phyloP scores from a whole-genome alignment of 140 eudicot species.

The Erigeron philadelphicus region DNA sequence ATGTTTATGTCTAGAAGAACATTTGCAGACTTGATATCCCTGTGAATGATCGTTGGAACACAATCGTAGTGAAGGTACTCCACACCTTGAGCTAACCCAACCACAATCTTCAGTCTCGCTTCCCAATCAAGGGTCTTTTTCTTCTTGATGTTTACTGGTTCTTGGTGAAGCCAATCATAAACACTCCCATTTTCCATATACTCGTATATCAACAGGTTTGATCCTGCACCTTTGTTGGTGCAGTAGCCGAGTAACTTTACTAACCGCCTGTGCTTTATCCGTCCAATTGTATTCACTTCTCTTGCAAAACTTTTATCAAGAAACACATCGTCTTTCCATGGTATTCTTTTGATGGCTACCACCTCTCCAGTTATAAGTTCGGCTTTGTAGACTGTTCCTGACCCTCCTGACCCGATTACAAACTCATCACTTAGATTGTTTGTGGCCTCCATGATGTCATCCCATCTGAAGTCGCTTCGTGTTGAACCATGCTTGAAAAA shows the following conservation, averaged over 20 bases:
- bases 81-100: constrained; percentile 90
- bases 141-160: constrained; percentile 43
- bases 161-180: constrained; percentile 78
- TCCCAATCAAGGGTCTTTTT: constrained; percentile 74
- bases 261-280: constrained; percentile 82
- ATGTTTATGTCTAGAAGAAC: constrained; percentile 61
- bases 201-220: constrained; percentile 76
- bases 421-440: constrained; percentile 77
- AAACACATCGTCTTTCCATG: constrained; percentile 62
- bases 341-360: constrained; percentile 75
- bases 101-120: constrained; percentile 58
- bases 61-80: constrained; percentile 97
- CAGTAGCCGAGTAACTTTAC: constrained; percentile 82
- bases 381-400: constrained; percentile 82
- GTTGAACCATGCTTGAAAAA: constrained; percentile 46
- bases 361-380: constrained; percentile 64
- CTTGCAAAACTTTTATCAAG: constrained; percentile 83
- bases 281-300: constrained; percentile 82
- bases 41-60: constrained; percentile 84
- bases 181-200: constrained; percentile 94
- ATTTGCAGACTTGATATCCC: constrained; percentile 89
- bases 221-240: constrained; percentile 57
- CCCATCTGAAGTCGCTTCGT: constrained; percentile 62
- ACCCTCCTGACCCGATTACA: constrained; percentile 87
- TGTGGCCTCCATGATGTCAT: constrained; percentile 88